Evolutionary conservation across 176 grass and related monocot species (phyloP), one percentile per base, ranked within the genome.

Genomic region (Secale cereale): DNA sequence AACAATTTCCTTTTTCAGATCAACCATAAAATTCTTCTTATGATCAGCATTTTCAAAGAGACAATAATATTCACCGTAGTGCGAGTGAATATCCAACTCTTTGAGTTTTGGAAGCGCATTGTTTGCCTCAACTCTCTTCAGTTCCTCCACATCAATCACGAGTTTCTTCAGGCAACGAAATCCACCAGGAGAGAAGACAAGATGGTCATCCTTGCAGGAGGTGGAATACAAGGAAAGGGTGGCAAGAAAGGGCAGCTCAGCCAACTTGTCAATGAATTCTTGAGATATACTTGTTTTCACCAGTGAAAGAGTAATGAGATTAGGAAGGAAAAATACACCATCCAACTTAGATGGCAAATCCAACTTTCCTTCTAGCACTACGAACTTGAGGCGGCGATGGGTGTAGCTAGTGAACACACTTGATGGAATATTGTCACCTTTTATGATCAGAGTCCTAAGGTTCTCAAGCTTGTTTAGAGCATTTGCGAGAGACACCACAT

Each of bases 211-310:
- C 65, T 57, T 82, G 65, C 59, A 82, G 36, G 80, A 70, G 15
- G 15, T 31, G 12, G 3, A 8, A 70, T 82, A 31, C 46, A 82
- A 26, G 56, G 65, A 37, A 30, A 82, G 79, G 4, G 8, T 10
- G 9, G 79, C 79, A 20, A 82, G 79, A 14, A 70, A 82, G 8
- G 65, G 79, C 29, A 82, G 30, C 79, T 82, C 46, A 27, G 46
- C 46, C 12, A 82, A 26, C 65, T 82, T 82, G 7, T 37, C 20
- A 30, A 82, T 70, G 14, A 82, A 82, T 1, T 70, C 65, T 8
- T 82, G 46, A 11, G 79, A 82, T 17, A 82, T 46, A 30, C 17
- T 27, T 82, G 79, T 82, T 57, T 37, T 20, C 31, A 37, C 79
- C 16, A 82, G 46, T 82, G 79, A 82, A 22, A 81, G 26, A 17